These are phyloP conservation scores for Persicaria maculosa DNA, from an alignment of 148 eudicot genomes.

Conservation along the genomic window DNA sequence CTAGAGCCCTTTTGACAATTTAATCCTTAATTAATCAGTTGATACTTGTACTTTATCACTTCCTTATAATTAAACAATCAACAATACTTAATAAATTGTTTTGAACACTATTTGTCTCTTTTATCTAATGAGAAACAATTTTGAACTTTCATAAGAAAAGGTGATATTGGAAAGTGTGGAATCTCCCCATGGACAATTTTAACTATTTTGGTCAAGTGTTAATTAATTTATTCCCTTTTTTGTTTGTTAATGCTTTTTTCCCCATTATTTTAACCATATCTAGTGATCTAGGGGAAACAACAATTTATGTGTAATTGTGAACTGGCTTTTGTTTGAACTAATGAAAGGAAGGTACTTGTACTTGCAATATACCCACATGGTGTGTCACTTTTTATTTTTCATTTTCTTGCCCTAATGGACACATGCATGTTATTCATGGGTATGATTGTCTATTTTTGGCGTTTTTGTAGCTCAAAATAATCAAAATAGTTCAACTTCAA, in stretches of 20 bases:
- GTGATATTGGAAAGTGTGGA: no score
- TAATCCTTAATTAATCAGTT: no score
- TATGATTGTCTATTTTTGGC: not conserved
- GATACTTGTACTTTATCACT: no score
- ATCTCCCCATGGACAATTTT: not conserved
- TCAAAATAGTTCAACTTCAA: not conserved
- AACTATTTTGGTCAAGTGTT: not conserved
- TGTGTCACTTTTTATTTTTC: not conserved
- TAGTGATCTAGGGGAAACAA: not conserved
- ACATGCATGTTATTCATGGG: conserved; percentile 2
- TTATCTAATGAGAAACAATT: no score
- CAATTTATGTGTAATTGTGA: not conserved
- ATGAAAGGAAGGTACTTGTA: conserved; percentile 2
- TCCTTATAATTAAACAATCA: no score
- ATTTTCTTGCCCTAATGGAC: not conserved
- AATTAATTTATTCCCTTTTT: no score
- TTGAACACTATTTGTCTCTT: no score
- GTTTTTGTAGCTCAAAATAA: not conserved
- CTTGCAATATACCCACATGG: conserved; percentile 6
- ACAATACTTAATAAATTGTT: no score
- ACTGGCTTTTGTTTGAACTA: not conserved
- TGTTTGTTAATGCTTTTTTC: not conserved
- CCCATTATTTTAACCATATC: not conserved
- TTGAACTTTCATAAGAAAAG: no score
- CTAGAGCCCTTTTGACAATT: no score